These are phyloP conservation scores for Psilocybe cyanescens DNA, from an alignment of 768 basidiomycete genomes.

Conservation along the genomic window DNA sequence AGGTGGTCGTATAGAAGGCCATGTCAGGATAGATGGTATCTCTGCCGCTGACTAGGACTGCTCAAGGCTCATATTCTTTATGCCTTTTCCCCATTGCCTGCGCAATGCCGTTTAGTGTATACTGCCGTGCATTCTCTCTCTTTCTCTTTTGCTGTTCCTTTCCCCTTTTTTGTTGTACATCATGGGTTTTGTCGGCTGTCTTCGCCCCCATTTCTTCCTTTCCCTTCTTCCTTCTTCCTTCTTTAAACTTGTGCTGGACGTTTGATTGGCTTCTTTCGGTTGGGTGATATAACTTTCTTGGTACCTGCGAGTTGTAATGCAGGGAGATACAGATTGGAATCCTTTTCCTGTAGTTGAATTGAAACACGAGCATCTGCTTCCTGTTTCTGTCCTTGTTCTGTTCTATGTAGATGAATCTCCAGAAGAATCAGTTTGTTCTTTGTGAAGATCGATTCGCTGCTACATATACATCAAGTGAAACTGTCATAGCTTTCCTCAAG, in stretches of 20 bases:
- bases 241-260: neutral
- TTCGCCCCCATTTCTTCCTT: neutral
- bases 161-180: neutral
- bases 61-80: slow-evolving; percentile 20
- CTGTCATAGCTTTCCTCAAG: neutral
- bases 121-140: neutral
- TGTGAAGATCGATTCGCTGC: neutral
- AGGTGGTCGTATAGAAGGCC: slow-evolving; percentile 21
- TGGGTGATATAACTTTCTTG: neutral
- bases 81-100: slow-evolving; percentile 8
- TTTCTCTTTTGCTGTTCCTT: neutral
- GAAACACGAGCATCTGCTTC: neutral
- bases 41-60: slow-evolving; percentile 1
- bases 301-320: neutral
- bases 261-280: neutral
- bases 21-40: neutral
- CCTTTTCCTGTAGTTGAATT: neutral
- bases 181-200: neutral
- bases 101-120: slow-evolving; percentile 2
- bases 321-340: neutral
- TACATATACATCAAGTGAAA: neutral
- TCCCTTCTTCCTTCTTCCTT: slow-evolving; percentile 3
- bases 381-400: slow-evolving; percentile 2
- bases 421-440: neutral
- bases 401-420: neutral